Evolutionary conservation across 192 early-diverging fungal species (phyloP), one percentile per base, ranked within the genome.

Genomic region (Linnemannia hyalina): DNA sequence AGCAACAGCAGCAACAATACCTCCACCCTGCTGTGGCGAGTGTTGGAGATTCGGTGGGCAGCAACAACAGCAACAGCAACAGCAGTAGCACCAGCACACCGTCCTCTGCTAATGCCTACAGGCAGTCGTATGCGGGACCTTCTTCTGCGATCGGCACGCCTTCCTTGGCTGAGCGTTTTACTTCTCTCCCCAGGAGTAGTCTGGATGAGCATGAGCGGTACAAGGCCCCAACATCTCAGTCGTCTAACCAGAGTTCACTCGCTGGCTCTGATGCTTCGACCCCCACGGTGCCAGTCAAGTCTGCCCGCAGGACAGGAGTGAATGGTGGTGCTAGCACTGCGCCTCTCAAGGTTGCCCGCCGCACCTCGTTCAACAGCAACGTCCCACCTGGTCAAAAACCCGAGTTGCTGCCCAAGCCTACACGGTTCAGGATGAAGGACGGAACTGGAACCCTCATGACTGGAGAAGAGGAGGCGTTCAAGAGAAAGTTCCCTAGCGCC

Each of bases 341-440:
- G 10, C 35, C 70, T 68, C 15, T 57, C 22, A 75, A 82, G 63
- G 78, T 22, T 15, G 16, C 77, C 16, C 78, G 78, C 1, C 78
- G 84, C 1, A 54, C 76, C 1, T 86, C 84, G 1, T 41, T 86
- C 32, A 70, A 49, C 54, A 76, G 32, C 13, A 52, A 32, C 7
- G 57, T 65, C 7, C 69, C 78, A 63, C 76, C 76, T 6, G 84
- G 84, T 46, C 84, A 80, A n/a, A 86, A 86, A 26, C 84, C 84
- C n/a, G 84, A 81, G 42, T 71, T 86, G 40, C 32, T 86, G 32
- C 84, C 84, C 72, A 86, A 86, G 65, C 84, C 84, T 2, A 86
- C 84, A 22, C 84, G 84, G 13, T 86, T 86, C 84, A 44, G 79
- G 70, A 86, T 86, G 84, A 86, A 81, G 84, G 84, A 81, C 49